Base-by-base conservation (phyloP, 371 early-diverging fungal species). In the Mucor plumbeus region DNA sequence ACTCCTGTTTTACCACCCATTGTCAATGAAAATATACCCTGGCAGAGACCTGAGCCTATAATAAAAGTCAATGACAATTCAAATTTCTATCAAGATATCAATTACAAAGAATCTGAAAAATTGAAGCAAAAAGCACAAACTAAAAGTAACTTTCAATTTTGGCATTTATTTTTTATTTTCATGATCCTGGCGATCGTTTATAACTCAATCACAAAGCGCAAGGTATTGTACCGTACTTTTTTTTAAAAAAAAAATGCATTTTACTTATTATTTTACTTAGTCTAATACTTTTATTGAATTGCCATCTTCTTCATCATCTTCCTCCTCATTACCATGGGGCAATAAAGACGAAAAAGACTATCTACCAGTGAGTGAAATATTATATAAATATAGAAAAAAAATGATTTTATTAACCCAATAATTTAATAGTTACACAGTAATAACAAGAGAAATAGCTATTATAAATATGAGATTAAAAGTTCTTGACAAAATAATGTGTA, bases 281-380 rank as follows among this genome's bases (percentile, higher is more conserved):
- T 5, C 26, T 5, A 54, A 54, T 15, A 17, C 33, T 15, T 19
- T 48, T 6, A 26, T 14, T 57, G 53, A 43, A 47, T 14, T 38
- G 19, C 48, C 62, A 8, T 41, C 26, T 26, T 26, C 26, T 26
- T 26, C 26, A 3, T 1, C 40, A 11, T 26, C 38, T 21, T 17
- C 38, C 34, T 38, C 40, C 58, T 60, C 59, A 35, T 17, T 39
- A 33, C 14, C 54, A 10, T 65, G 58, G 21, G 62, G 59, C 8
- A 56, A 9, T 21, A 50, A 61, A 17, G 61, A 67, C 15, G 59
- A 71, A 59, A 67, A 63, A 54, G 71, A 71, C 1, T 71, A 63
- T 40, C 60, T 71, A 21, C 71, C 71, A n/a, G 71, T 71, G 63
- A 71, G 71, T 26, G 26, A 26, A 26, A 26, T 26, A 26, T 26